Evolutionary conservation across 2,329 filamentous ascomycete species (phyloP), one percentile per base, ranked within the genome.

Genomic region (Tolypocladium ovalisporum): DNA sequence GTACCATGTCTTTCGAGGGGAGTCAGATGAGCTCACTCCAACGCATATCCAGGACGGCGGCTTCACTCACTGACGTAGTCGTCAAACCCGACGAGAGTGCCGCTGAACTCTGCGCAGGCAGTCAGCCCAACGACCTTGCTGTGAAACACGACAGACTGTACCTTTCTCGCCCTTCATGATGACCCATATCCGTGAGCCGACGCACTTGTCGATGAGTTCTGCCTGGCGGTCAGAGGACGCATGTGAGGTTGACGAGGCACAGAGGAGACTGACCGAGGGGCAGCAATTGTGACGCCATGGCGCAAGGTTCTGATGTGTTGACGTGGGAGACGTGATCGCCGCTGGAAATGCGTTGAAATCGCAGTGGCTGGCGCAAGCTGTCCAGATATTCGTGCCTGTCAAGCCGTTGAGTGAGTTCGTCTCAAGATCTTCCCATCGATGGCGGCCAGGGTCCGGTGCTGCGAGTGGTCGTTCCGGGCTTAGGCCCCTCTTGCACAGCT

Each of bases 101-200:
- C 94, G 65, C 89, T 90, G 76, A 99, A 99, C 74, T 99, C 94
- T 97, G 70, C 51, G 58, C 35, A 36, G 49, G 35, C 53, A 62
- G 55, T 63, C 56, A 66, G 62, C 54, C 36, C 27, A 36, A 51
- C 47, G 19, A 19, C 39, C 27, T 34, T 29, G 32, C 2, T 19
- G 32, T 27, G 24, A 24, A 17, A 37, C 22, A 15, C 17, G 15
- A 0, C 4, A 3, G 37, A 6, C 27, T 61, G 40, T 34, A 96
- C 94, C 94, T 79, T 97, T 97, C 71, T 97, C 94, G 64, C 92
- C 90, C 76, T 99, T 99, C 94, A 99, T 99, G 67, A 99, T 85
- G 62, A 99, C 92, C 92, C 93, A 97, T 73, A 99, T 97, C 67
- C 88, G 88, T 56, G 92, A 97, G 61, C 94, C 94, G 63, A 99